phyloP scores from a whole-genome alignment of 2,329 filamentous ascomycete species.

The Fusarium sp. region DNA sequence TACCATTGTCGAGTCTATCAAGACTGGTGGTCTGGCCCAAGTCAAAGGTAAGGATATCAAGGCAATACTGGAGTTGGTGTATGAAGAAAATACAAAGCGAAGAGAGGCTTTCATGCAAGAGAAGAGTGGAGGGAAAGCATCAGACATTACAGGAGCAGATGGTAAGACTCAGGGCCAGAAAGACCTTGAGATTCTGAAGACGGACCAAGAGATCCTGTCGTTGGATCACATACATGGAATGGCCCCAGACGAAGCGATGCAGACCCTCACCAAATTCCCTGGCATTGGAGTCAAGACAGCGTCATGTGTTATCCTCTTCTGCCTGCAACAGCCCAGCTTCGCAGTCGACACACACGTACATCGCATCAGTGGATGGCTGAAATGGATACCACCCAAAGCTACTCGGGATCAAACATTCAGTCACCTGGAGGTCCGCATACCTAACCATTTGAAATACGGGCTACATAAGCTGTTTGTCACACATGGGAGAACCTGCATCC shows the following conservation, averaged over 20 bases:
- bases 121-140: slow-evolving; percentile 35
- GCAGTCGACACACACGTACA: slow-evolving; percentile 50
- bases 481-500: slow-evolving; percentile 46
- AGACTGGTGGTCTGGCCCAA: slow-evolving; percentile 62
- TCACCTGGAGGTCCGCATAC: slow-evolving; percentile 48
- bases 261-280: slow-evolving; percentile 47
- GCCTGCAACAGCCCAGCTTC: slow-evolving; percentile 48
- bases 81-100: slow-evolving; percentile 45
- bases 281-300: slow-evolving; percentile 49
- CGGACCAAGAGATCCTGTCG: slow-evolving; percentile 46
- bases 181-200: slow-evolving; percentile 47
- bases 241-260: slow-evolving; percentile 48
- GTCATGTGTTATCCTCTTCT: slow-evolving; percentile 49
- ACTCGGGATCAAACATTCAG: slow-evolving; percentile 48
- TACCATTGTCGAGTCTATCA: slow-evolving; percentile 71
- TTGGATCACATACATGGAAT: slow-evolving; percentile 49
- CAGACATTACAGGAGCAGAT: slow-evolving; percentile 35
- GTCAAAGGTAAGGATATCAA: slow-evolving; percentile 49
- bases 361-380: slow-evolving; percentile 46
- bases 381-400: slow-evolving; percentile 48
- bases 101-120: slow-evolving; percentile 45
- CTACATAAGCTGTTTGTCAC: slow-evolving; percentile 48
- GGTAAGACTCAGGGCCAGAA: slow-evolving; percentile 48
- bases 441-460: slow-evolving; percentile 47
- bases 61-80: slow-evolving; percentile 45